phyloP scores from a whole-genome alignment of 1,284 basidiomycete genomes.

The Ganoderma sp. region DNA sequence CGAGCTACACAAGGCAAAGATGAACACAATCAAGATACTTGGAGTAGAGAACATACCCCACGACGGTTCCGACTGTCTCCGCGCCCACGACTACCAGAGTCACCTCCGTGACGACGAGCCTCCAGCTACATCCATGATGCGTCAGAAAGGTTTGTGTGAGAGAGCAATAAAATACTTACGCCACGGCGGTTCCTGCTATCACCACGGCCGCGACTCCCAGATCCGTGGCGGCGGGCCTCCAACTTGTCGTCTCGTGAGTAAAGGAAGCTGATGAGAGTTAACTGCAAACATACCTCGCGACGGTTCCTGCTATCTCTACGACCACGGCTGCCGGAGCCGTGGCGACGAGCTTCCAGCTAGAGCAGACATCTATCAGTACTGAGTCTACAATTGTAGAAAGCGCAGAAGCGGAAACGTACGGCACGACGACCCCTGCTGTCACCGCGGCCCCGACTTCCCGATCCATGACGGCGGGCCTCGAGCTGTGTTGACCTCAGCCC shows the following conservation, averaged over 20 bases:
- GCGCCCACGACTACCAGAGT: slow-evolving; percentile 25
- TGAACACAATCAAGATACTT: neutral
- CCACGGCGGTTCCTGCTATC: slow-evolving; percentile 20
- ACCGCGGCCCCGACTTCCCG: slow-evolving; percentile 16
- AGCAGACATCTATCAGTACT: neutral
- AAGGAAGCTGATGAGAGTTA: neutral
- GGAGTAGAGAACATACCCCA: neutral
- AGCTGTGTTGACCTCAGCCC: neutral
- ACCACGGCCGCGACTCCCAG: slow-evolving; percentile 20
- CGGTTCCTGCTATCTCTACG: slow-evolving; percentile 24
- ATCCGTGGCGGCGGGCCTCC: slow-evolving; percentile 22
- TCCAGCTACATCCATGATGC: slow-evolving; percentile 12
- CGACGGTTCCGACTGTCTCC: slow-evolving; percentile 20
- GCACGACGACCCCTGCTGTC: slow-evolving; percentile 8
- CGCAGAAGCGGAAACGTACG: neutral
- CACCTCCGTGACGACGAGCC: slow-evolving; percentile 23
- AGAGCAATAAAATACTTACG: slow-evolving; percentile 1
- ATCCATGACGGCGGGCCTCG: slow-evolving; percentile 23
- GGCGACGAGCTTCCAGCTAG: slow-evolving; percentile 20
- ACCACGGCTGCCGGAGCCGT: slow-evolving; percentile 19
- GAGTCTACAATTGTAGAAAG: neutral
- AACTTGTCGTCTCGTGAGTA: slow-evolving; percentile 6
- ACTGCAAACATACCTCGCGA: slow-evolving; percentile 11
- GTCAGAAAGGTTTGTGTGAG: neutral
- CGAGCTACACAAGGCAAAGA: slow-evolving; percentile 3